phyloP scores from a whole-genome alignment of 306 rosid genomes.

The Cajanus cajan region DNA sequence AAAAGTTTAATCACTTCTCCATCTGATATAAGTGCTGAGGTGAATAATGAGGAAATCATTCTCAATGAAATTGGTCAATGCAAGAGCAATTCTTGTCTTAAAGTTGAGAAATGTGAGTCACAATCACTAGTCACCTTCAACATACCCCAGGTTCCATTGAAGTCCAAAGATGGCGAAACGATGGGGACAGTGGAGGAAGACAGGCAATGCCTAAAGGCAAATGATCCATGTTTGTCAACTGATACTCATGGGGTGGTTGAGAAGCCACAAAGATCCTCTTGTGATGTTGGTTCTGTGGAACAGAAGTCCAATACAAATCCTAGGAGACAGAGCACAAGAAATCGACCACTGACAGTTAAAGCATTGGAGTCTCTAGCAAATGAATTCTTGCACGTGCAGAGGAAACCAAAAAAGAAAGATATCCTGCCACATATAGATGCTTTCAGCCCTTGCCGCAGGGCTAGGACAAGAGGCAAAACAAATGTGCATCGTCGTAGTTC shows the following conservation, averaged over 20 bases:
- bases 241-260: slow-evolving; percentile 37
- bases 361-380: slow-evolving; percentile 68
- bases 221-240: background rate
- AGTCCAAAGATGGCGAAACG: slow-evolving; percentile 25
- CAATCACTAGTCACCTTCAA: slow-evolving; percentile 22
- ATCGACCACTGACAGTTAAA: slow-evolving; percentile 62
- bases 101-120: slow-evolving; percentile 42
- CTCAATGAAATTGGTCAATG: slow-evolving; percentile 12
- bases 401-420: slow-evolving; percentile 39
- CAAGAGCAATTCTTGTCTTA: slow-evolving; percentile 24
- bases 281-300: background rate
- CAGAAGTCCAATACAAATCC: background rate
- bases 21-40: slow-evolving; percentile 30
- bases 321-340: slow-evolving; percentile 58
- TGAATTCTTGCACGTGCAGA: slow-evolving; percentile 48
- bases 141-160: slow-evolving; percentile 27
- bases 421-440: slow-evolving; percentile 28
- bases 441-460: slow-evolving; percentile 47
- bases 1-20: slow-evolving; percentile 28
- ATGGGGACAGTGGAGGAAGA: slow-evolving; percentile 24
- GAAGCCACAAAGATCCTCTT: slow-evolving; percentile 4
- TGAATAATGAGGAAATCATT: slow-evolving; percentile 25
- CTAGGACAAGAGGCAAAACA: slow-evolving; percentile 46
- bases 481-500: slow-evolving; percentile 33
- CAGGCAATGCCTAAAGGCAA: slow-evolving; percentile 15